Percentiles rank a stretch among this genome's conserved stretches.
These are phyloP conservation scores for Phoma sp. DNA, from an alignment of 2,329 filamentous ascomycete genomes.

Conservation along the genomic window DNA sequence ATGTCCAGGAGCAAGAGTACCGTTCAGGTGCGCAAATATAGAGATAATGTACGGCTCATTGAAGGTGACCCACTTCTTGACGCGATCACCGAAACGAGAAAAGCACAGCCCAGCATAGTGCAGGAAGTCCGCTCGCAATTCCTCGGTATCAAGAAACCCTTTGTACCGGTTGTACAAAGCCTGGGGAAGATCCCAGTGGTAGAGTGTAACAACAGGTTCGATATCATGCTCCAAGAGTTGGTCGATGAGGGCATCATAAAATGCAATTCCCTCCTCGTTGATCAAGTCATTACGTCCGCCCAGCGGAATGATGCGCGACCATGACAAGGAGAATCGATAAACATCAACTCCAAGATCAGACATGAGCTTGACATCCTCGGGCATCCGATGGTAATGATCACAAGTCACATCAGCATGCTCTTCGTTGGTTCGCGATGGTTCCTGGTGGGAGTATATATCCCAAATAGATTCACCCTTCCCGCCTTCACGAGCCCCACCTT, in stretches of 20 bases:
- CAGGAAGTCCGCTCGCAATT: conserved; percentile 35
- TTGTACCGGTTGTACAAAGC: conserved; percentile 18
- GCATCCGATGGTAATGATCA: conserved; percentile 50
- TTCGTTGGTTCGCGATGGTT: conserved; percentile 70
- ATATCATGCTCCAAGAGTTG: conserved; percentile 19
- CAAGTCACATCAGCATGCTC: conserved; percentile 48
- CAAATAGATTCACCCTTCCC: conserved; percentile 53
- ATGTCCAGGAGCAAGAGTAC: conserved; percentile 7
- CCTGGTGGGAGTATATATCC: conserved; percentile 51
- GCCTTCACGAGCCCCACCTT: conserved; percentile 51
- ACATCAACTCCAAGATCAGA: conserved; percentile 18
- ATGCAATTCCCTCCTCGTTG: conserved; percentile 21
- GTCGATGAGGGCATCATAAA: conserved; percentile 22
- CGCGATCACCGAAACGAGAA: conserved; percentile 47
- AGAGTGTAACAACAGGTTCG: conserved; percentile 23
- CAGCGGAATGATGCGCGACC: conserved; percentile 23
- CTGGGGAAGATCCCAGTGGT: conserved; percentile 24
- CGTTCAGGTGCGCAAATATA: conserved; percentile 51
- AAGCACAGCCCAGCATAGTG: conserved; percentile 50
- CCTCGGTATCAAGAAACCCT: conserved; percentile 26
- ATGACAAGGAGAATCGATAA: conserved; percentile 25
- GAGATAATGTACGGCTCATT: conserved; percentile 60
- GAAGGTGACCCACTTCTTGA: conserved; percentile 51
- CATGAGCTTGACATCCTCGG: conserved; percentile 50
- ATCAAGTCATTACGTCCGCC: conserved; percentile 19